phyloP scores from a whole-genome alignment of 208 protist species.

The Polymyxa betae region DNA sequence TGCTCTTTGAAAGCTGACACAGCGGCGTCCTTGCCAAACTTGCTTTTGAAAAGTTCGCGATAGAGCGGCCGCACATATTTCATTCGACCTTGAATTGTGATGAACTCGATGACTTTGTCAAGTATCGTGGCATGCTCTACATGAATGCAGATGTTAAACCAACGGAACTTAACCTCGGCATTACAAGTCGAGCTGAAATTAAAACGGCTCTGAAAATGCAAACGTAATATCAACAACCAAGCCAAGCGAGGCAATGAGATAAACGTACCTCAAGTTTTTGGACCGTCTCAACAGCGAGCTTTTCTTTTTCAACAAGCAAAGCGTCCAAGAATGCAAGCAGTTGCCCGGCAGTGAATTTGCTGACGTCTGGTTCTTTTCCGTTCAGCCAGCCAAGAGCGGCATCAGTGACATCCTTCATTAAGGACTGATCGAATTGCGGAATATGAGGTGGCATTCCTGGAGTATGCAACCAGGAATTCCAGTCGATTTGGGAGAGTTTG shows the following conservation, averaged over 20 bases:
- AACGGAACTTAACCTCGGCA: conserved; percentile 69
- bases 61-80: conserved; percentile 79
- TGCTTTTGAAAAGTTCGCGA: conserved; percentile 60
- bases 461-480: conserved; percentile 74
- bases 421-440: background rate
- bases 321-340: conserved; percentile 55
- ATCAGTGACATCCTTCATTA: background rate
- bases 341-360: background rate
- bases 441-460: conserved; percentile 70
- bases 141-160: conserved; percentile 60
- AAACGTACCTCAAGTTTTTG: background rate
- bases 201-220: conserved; percentile 67
- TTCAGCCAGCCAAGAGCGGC: background rate
- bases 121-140: conserved; percentile 50
- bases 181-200: conserved; percentile 62
- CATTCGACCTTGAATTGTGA: conserved; percentile 70
- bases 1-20: conserved; percentile 62
- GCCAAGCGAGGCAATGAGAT: background rate
- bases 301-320: background rate
- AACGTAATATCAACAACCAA: background rate
- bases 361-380: background rate
- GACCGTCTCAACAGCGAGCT: background rate
- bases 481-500: conserved; percentile 72
- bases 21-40: conserved; percentile 37
- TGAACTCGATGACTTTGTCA: conserved; percentile 57